Evolutionary conservation across 805 yeast species (phyloP).

Genomic region (Kuraishia hungarica): DNA sequence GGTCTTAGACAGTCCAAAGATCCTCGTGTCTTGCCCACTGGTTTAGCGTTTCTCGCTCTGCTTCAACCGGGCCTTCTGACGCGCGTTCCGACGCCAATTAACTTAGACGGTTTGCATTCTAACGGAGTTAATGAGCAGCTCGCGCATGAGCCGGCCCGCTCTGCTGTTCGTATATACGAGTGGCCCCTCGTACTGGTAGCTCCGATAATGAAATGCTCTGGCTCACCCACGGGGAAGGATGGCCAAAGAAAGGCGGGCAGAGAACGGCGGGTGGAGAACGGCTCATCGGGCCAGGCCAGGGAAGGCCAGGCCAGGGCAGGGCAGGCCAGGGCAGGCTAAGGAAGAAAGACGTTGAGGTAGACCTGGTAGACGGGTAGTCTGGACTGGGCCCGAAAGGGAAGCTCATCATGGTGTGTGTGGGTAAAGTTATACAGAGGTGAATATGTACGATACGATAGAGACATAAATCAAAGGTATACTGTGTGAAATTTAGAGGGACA

Average conservation of each 20-base stretch:
- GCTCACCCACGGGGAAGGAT: too few species aligned
- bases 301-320: too few species aligned
- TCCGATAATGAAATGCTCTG: too few species aligned
- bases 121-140: neutral
- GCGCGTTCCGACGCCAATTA: neutral
- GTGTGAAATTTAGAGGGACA: too few species aligned
- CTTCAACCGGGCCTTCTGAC: neutral
- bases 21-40: neutral
- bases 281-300: too few species aligned
- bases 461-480: too few species aligned
- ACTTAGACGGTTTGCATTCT: neutral
- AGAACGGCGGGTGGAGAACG: too few species aligned
- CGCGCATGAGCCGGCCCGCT: neutral
- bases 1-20: too few species aligned
- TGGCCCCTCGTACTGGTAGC: neutral
- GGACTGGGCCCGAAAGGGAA: neutral
- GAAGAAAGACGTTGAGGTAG: too few species aligned
- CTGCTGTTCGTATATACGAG: neutral
- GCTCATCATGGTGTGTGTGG: neutral
- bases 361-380: neutral
- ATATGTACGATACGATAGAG: neutral
- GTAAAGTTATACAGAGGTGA: neutral
- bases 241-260: too few species aligned
- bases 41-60: neutral
- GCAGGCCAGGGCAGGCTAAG: too few species aligned